Evolutionary conservation across 495 filamentous ascomycete genomes (phyloP), one percentile per base, ranked within the genome.

Genomic region (Aspergillus conjunctus): DNA sequence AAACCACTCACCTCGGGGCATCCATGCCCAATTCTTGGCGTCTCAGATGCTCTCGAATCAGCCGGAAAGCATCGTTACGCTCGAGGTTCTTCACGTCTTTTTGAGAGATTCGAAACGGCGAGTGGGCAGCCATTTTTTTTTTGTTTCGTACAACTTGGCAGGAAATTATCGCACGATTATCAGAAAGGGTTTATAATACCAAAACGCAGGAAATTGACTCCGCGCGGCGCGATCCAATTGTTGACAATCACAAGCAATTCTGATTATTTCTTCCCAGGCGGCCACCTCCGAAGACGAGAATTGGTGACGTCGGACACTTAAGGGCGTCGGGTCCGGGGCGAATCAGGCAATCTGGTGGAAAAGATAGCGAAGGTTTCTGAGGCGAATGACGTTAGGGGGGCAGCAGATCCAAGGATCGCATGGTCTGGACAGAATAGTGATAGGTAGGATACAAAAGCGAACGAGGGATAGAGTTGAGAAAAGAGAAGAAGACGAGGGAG

Each of bases 71-170:
- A 52, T 77, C 73, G 67, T 78, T 78, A 51, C 68, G 70, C 31
- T 73, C 71, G 32, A 83, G 61, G 32, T 68, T 68, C 37, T 73
- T 66, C 11, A 65, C 67, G 26, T 79, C 78, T 15, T 72, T 69
- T 14, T 33, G 62, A 18, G 76, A 74, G 60, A 84, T 73, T 17
- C 68, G 71, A 60, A 84, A 84, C 0, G 81, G 81, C n/a, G 77
- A 79, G 10, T 49, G 55, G 33, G 62, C 66, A 26, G 69, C 69
- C 71, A 77, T 75, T 64, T 18, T 54, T 53, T 33, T 26, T 26
- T 26, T 26, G 26, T 26, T 26, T 26, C 5, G 26, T 26, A 5
- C 26, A 26, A 26, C 2, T 26, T 26, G 26, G 5, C 26, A 26
- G 26, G 26, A 26, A 20, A 17, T 18, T 48, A 48, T 18, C 5